Conservation (phyloP, 768 basidiomycete genomes). For the Kwoniella botswanensis region DNA sequence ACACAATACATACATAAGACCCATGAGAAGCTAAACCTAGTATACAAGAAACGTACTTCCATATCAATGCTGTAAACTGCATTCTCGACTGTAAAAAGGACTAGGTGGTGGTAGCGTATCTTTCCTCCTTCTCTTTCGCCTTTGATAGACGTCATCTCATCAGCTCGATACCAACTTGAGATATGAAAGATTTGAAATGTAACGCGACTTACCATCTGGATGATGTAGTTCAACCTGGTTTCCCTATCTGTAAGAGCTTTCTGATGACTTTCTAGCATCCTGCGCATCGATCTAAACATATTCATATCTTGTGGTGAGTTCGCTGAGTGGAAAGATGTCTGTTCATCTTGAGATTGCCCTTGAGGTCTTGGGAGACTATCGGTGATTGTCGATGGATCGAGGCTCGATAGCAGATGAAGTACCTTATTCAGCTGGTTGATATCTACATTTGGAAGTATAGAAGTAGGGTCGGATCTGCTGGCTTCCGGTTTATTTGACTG, state of each 20-base stretch:
- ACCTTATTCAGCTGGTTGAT: neutral
- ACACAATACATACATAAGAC: too few species aligned
- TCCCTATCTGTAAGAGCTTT: slow-evolving; percentile 9
- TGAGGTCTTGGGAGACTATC: neutral
- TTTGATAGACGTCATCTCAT: too few species aligned
- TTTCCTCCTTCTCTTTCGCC: slow-evolving; percentile 19
- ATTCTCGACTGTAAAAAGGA: neutral
- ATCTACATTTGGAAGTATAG: neutral
- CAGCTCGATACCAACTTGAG: too few species aligned
- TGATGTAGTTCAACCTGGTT: neutral
- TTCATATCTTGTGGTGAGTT: too few species aligned
- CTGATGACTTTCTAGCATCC: slow-evolving; percentile 12
- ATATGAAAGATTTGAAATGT: neutral
- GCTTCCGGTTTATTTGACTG: too few species aligned
- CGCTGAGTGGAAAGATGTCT: neutral
- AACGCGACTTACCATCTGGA: slow-evolving; percentile 9
- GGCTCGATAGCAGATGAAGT: neutral
- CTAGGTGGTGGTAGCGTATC: slow-evolving; percentile 7
- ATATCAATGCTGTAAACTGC: too few species aligned
- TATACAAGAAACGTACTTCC: too few species aligned
- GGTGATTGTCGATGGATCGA: neutral
- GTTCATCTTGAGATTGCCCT: neutral
- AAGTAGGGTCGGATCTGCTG: neutral
- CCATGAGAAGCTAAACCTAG: too few species aligned
- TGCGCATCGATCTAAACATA: slow-evolving; percentile 3